Evolutionary conservation across 495 filamentous ascomycete genomes (phyloP).

Genomic region (Cudoniella acicularis): DNA sequence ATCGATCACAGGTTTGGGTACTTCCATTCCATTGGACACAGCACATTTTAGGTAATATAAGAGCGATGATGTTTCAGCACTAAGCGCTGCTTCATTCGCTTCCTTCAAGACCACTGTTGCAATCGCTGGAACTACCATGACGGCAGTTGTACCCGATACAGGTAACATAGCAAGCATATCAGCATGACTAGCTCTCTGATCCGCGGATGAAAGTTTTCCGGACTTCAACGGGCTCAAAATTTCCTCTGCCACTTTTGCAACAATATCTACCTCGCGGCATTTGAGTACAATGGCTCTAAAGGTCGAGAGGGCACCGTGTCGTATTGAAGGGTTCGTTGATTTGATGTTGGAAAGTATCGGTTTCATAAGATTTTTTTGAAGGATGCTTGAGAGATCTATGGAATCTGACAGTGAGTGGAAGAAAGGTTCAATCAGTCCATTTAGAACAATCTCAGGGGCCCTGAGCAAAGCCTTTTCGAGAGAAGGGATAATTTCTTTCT

Average conservation of each 20-base stretch:
- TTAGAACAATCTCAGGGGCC: conserved; percentile 84
- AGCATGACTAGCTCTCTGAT: conserved; percentile 76
- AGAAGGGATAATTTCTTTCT: conserved; percentile 69
- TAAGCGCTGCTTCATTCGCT: conserved; percentile 76
- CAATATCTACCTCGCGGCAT: conserved; percentile 49
- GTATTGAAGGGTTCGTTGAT: conserved; percentile 74
- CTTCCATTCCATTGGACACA: conserved; percentile 50
- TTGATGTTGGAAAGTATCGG: conserved; percentile 84
- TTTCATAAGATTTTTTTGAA: conserved; percentile 70
- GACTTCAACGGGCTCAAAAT: conserved; percentile 72
- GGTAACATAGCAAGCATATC: conserved; percentile 68
- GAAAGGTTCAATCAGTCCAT: conserved; percentile 67
- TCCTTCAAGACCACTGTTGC: conserved; percentile 68
- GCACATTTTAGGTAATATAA: conserved; percentile 55
- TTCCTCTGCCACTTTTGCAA: conserved; percentile 69
- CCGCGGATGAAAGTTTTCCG: conserved; percentile 73
- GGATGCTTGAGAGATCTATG: conserved; percentile 72
- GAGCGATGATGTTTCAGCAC: conserved; percentile 68
- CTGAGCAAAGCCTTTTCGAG: conserved; percentile 85
- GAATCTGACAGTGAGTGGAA: conserved; percentile 61
- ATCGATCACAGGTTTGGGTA: conserved; percentile 62
- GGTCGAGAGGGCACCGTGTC: conserved; percentile 67
- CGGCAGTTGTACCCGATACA: conserved; percentile 50
- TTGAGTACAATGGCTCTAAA: conserved; percentile 61
- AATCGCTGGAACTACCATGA: conserved; percentile 63